Conservation (phyloP, 140 eudicot species). For the Senecio squalidus region DNA sequence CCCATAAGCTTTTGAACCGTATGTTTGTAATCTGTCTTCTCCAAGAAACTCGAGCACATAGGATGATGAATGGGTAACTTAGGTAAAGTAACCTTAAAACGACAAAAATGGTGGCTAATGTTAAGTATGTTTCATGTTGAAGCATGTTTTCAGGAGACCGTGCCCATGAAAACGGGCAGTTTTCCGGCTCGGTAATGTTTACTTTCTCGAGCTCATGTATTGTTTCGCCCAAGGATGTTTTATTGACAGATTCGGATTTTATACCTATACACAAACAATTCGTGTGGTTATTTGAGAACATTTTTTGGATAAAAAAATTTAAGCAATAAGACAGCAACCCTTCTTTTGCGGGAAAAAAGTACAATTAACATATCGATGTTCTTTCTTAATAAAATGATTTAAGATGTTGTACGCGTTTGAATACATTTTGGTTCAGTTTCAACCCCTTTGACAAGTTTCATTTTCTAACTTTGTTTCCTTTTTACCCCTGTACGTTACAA, state of each 20-base stretch:
- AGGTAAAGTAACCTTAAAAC: conserved; percentile 42
- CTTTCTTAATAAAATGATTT: background rate
- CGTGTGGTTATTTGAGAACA: no score
- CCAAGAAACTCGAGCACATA: conserved; percentile 46
- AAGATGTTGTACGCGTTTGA: background rate
- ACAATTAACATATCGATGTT: background rate
- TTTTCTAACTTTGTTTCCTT: background rate
- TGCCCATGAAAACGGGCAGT: conserved; percentile 82
- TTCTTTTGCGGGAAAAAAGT: no score
- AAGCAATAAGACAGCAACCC: no score
- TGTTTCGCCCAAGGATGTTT: conserved; percentile 30
- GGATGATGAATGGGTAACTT: conserved; percentile 36
- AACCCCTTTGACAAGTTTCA: background rate
- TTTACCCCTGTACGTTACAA: background rate
- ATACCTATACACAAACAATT: conserved; percentile 40
- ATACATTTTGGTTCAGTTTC: background rate
- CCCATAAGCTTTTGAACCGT: conserved; percentile 57
- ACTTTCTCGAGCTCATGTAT: conserved; percentile 25
- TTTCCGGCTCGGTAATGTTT: conserved; percentile 33
- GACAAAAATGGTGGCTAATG: conserved; percentile 70
- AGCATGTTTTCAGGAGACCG: conserved; percentile 68
- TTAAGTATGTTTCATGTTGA: conserved; percentile 66
- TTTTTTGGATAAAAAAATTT: no score
- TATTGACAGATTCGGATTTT: conserved; percentile 24
- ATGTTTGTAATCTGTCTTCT: conserved; percentile 44